Base-by-base conservation (phyloP, 1,284 basidiomycete species). In the Lignosus rhinocerotis region DNA sequence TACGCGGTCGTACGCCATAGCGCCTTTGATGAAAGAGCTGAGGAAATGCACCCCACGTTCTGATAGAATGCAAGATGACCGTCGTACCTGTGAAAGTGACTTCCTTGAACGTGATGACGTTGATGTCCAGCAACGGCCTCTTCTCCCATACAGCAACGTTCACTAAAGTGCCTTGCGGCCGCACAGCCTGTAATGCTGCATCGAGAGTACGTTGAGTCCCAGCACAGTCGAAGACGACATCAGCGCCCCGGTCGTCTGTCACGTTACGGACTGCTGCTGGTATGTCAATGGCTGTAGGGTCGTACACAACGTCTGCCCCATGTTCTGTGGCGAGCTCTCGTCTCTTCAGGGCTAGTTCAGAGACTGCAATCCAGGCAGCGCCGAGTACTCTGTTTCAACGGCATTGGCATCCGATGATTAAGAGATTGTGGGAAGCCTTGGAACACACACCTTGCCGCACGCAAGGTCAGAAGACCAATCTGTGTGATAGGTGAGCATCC, bases 201-300 rank as follows among this genome's bases (percentile, higher is more conserved):
- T 69, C 66, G 25, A 75, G 55, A 17, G 67, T 67, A 5, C 54
- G 56, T 51, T 73, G 69, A 3, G 65, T 55, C 7, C 72, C 73
- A 1, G 72, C 72, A 17, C 72, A 73, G 54, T 75, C 74, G 56
- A 72, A 72, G 1, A 70, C 69, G 42, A 73, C 66, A 51, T 72
- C 69, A 6, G 67, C 70, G n/a, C 72, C 72, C 14, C 55, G 58
- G 16, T 67, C 67, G 4, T 58, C 47, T 3, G 73, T 74, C 12
- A 66, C 63, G 38, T 63, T 50, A 10, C 56, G 46, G 8, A 66
- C 59, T 14, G 60, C 63, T 0, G 57, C 53, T 8, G 67, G 62
- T 17, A 72, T 60, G 51, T 70, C 64, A 5, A 43, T 33, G 16
- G 49, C 38, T 3, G 51, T 42, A 9, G 68, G 69, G 48, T 70